phyloP scores from a whole-genome alignment of 352 stramenopile species.

The Phytopythium mirpurense region DNA sequence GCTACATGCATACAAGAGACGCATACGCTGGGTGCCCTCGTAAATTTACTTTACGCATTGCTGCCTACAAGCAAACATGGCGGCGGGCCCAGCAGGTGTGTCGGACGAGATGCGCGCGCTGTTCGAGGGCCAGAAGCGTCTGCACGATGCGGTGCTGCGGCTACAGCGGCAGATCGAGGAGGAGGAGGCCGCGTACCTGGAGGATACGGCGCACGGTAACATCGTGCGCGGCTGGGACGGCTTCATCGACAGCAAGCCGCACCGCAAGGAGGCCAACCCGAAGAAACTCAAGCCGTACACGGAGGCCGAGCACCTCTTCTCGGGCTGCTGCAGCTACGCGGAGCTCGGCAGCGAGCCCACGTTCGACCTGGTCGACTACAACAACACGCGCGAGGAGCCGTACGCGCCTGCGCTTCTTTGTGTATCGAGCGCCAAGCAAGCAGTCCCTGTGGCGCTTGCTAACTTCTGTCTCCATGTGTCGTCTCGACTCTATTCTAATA shows the following conservation, averaged over 20 bases:
- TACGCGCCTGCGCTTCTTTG: neutral
- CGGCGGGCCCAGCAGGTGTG: conserved; percentile 8
- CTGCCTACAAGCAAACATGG: no score
- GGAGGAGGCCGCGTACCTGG: conserved; percentile 69
- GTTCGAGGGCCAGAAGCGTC: conserved; percentile 58
- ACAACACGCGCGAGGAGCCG: conserved; percentile 24
- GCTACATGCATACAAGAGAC: no score
- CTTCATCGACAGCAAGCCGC: conserved; percentile 79
- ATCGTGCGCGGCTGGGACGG: conserved; percentile 86
- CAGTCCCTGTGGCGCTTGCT: no score
- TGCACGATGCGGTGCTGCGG: conserved; percentile 67
- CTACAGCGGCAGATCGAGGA: conserved; percentile 77
- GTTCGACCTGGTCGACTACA: conserved; percentile 47
- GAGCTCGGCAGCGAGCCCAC: conserved; percentile 45
- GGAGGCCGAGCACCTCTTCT: conserved; percentile 77
- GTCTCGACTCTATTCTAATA: no score
- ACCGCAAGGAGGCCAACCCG: conserved; percentile 63
- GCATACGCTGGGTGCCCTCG: no score
- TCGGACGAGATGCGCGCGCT: conserved; percentile 73
- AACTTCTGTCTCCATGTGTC: neutral
- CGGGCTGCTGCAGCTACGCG: conserved; percentile 61
- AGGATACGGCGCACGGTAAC: conserved; percentile 83
- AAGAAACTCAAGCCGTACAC: conserved; percentile 83
- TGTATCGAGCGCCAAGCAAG: neutral
- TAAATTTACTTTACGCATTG: no score